A percentile compares a stretch with the other conserved stretches of the same genome.
Evolutionary conservation across 2,329 filamentous ascomycete genomes (phyloP).

Genomic region (Sporothrix protearum): DNA sequence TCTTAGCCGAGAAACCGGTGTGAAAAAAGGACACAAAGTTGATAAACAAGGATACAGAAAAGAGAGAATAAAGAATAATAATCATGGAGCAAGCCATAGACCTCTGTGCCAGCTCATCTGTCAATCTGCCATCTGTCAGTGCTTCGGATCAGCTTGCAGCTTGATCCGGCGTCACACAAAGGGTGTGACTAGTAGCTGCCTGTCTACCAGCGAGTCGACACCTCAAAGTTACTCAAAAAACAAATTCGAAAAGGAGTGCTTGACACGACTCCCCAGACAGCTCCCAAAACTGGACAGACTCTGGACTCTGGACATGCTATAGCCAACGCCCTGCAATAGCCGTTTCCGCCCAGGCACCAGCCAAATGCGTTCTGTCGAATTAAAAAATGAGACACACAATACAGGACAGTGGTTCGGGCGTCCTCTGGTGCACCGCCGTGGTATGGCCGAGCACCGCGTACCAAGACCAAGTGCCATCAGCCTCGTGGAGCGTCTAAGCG

Average conservation of each 20-base stretch:
- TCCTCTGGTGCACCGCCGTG: conserved; percentile 4
- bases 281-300: neutral
- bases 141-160: conserved; percentile 12
- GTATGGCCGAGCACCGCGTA: neutral
- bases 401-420: neutral
- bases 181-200: neutral
- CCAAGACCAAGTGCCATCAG: conserved; percentile 18
- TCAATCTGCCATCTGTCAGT: neutral
- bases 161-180: conserved; percentile 5
- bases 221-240: neutral
- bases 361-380: neutral
- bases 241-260: neutral
- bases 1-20: conserved; percentile 19
- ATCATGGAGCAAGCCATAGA: neutral
- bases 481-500: conserved; percentile 18
- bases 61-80: neutral
- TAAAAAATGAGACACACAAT: neutral
- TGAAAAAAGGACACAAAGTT: neutral
- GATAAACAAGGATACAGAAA: neutral
- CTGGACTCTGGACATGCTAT: neutral
- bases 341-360: conserved; percentile 8
- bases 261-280: neutral
- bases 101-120: neutral
- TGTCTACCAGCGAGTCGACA: neutral
- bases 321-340: neutral